These are phyloP conservation scores for Epichloe hybrida DNA, from an alignment of 2,329 filamentous ascomycete species.

Conservation along the genomic window DNA sequence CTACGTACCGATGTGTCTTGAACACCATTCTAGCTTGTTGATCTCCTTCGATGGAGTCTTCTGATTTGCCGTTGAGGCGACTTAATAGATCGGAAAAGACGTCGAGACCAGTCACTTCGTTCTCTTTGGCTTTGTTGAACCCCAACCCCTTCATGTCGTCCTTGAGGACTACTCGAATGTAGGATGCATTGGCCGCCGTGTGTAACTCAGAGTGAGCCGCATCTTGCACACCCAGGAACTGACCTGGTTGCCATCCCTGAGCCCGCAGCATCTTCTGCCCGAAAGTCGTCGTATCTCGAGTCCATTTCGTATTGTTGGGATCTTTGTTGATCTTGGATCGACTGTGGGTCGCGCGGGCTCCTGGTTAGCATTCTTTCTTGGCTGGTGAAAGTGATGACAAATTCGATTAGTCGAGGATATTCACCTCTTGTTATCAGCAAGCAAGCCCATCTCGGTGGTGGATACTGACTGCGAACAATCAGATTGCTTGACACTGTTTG, in stretches of 20 bases:
- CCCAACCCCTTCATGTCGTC: slow-evolving; percentile 87
- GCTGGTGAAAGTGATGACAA: not conserved
- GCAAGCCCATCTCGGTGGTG: slow-evolving; percentile 20
- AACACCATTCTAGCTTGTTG: slow-evolving; percentile 53
- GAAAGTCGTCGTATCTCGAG: slow-evolving; percentile 65
- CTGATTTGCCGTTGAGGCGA: slow-evolving; percentile 75
- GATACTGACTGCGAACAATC: not conserved
- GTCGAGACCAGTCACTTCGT: slow-evolving; percentile 73
- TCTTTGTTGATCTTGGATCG: slow-evolving; percentile 66
- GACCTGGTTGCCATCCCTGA: slow-evolving; percentile 84
- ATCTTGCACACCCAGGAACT: slow-evolving; percentile 65
- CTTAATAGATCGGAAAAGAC: slow-evolving; percentile 78
- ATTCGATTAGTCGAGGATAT: not conserved
- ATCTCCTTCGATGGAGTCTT: slow-evolving; percentile 58
- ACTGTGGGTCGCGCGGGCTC: slow-evolving; percentile 9
- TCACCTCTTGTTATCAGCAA: slow-evolving; percentile 23
- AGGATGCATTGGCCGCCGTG: slow-evolving; percentile 67
- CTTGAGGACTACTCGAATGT: slow-evolving; percentile 75
- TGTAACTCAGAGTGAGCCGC: slow-evolving; percentile 63
- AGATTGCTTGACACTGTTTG: not conserved
- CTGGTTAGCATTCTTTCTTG: not conserved
- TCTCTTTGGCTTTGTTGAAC: slow-evolving; percentile 60
- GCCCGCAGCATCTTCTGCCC: slow-evolving; percentile 79
- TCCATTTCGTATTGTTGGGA: slow-evolving; percentile 94
- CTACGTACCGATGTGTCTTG: slow-evolving; percentile 60